Base-by-base conservation (phyloP, 2,329 filamentous ascomycete species). In the Alternaria hordeiaustralica region DNA sequence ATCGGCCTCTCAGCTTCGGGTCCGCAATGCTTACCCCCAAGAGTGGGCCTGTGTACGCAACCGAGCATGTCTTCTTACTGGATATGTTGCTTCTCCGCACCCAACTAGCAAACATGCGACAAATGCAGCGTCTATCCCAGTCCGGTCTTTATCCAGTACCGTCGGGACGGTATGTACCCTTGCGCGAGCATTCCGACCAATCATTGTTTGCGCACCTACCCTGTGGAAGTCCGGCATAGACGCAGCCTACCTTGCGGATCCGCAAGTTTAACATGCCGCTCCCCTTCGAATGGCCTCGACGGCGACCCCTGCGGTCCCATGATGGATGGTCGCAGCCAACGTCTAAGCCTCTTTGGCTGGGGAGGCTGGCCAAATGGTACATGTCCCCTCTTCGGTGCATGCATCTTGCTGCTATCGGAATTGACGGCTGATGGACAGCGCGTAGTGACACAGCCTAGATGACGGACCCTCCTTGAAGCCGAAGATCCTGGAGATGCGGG, bases 201-300 rank as follows among this genome's bases (percentile, higher is more conserved):
- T 77, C 66, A 74, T 15, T 23, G 28, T 43, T 11, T 55, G n/a
- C 49, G 30, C 61, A 64, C 57, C 47, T 63, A 61, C 59, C 64
- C 60, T 64, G 56, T 50, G 20, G 36, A 30, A 21, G 28, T 53
- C 60, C 59, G 55, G 58, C 57, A 51, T 54, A 55, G 55, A 60
- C 60, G 58, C 59, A 65, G 60, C 51, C 61, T 59, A 41, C 23
- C 61, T 36, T 77, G 75, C 76, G 75, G 76, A 77, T 76, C 75
- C 75, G 75, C 75, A 75, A 57, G 57, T 58, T 55, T 61, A 45
- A 65, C 63, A 69, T 44, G 63, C 44, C 45, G 41, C 47, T 54
- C 45, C 46, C 45, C 63, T 41, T 59, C 51, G 20, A 57, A 62
- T 56, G 58, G 61, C 61, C 64, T 60, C 53, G 55, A 44, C 54